Percentiles rank a stretch among this genome's conserved stretches.
phyloP scores from a whole-genome alignment of 148 eudicot genomes.

The Limonium bicolor region DNA sequence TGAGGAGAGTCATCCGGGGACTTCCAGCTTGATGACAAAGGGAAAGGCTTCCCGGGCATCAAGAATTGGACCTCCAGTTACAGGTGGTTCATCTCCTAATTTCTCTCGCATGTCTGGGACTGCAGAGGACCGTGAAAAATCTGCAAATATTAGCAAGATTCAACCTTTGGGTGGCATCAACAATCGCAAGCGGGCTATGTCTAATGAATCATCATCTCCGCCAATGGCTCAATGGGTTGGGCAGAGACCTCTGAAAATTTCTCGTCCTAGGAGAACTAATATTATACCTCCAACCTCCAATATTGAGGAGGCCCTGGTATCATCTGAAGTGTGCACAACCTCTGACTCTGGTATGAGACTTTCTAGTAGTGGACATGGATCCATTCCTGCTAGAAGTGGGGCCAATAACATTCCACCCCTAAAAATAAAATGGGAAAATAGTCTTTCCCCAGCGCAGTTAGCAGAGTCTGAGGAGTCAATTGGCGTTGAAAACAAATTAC shows the following conservation, averaged over 20 bases:
- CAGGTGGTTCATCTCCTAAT: conserved; percentile 40
- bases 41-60: conserved; percentile 66
- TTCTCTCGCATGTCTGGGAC: conserved; percentile 37
- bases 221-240: conserved; percentile 84
- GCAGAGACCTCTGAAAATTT: conserved; percentile 81
- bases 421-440: conserved; percentile 49
- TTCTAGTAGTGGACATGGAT: conserved; percentile 28
- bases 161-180: conserved; percentile 36
- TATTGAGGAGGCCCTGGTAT: conserved; percentile 44
- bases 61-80: conserved; percentile 31
- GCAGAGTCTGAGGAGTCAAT: conserved; percentile 73
- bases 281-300: conserved; percentile 65
- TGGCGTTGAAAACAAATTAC: conserved; percentile 42
- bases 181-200: conserved; percentile 57
- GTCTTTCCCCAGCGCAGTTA: conserved; percentile 50
- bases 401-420: conserved; percentile 29
- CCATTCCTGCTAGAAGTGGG: conserved; percentile 31
- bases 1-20: conserved; percentile 34
- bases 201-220: conserved; percentile 58
- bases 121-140: conserved; percentile 61
- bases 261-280: conserved; percentile 83
- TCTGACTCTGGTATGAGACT: conserved; percentile 42
- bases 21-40: conserved; percentile 43
- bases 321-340: conserved; percentile 54
- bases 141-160: conserved; percentile 28